Percentiles rank a stretch among this genome's conserved stretches.
Evolutionary conservation across 495 filamentous ascomycete species (phyloP).

Genomic region (Mytilinidion resinicola): DNA sequence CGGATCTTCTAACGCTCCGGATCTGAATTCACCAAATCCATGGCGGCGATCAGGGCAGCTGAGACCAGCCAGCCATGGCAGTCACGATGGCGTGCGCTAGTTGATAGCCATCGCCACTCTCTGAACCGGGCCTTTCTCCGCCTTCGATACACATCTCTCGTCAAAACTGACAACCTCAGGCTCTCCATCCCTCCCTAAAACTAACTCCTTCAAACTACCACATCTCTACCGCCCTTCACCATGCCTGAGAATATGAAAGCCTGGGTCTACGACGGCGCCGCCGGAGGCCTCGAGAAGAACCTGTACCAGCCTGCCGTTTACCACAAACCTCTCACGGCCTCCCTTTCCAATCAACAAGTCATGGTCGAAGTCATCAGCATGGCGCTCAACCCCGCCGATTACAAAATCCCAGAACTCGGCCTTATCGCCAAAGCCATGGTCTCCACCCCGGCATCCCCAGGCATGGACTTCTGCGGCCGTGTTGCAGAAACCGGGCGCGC

Average conservation of each 20-base stretch:
- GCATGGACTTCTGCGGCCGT: conserved; percentile 31
- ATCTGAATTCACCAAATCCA: too few relatives aligned
- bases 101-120: too few relatives aligned
- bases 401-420: conserved; percentile 30
- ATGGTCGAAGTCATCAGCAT: conserved; percentile 31
- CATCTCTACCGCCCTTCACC: too few relatives aligned
- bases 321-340: conserved; percentile 15
- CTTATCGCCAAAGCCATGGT: conserved; percentile 18
- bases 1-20: too few relatives aligned
- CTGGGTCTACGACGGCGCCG: conserved; percentile 19
- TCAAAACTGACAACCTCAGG: too few relatives aligned
- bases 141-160: too few relatives aligned
- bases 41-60: too few relatives aligned
- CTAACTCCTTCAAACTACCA: too few relatives aligned
- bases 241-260: conserved; percentile 27
- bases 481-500: conserved; percentile 20
- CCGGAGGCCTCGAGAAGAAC: conserved; percentile 30
- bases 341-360: conserved; percentile 8
- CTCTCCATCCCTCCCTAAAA: too few relatives aligned
- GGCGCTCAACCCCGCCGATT: conserved; percentile 32
- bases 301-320: conserved; percentile 19
- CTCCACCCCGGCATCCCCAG: conserved; percentile 23
- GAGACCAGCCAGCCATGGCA: too few relatives aligned
- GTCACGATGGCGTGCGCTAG: too few relatives aligned
- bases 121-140: too few relatives aligned